A percentile compares a stretch with the other conserved stretches of the same genome.
Evolutionary conservation across 2,329 filamentous ascomycete species (phyloP).

Genomic region (Botrytis sinoallii): DNA sequence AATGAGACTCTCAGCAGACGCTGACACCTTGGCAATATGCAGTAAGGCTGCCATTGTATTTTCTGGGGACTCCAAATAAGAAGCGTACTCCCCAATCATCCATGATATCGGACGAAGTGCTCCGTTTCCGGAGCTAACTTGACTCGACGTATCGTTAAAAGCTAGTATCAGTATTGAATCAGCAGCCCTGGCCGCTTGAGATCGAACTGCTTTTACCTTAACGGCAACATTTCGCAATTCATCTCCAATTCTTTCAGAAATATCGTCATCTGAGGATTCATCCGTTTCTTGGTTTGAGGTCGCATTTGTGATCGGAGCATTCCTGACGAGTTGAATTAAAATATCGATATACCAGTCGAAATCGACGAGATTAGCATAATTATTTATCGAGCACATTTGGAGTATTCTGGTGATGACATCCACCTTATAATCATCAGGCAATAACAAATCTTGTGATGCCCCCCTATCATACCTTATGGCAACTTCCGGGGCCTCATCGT

Average conservation of each 20-base stretch:
- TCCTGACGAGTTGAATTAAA: conserved; percentile 76
- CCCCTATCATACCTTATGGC: conserved; percentile 48
- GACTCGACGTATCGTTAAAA: conserved; percentile 49
- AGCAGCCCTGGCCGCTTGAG: conserved; percentile 77
- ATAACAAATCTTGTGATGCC: conserved; percentile 53
- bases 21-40: conserved; percentile 55
- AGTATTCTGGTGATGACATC: conserved; percentile 81
- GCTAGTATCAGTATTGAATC: conserved; percentile 68
- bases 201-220: conserved; percentile 79
- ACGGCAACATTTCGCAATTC: conserved; percentile 90
- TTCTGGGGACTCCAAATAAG: conserved; percentile 66
- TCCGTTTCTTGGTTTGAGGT: conserved; percentile 24
- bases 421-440: conserved; percentile 82
- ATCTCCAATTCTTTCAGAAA: conserved; percentile 72
- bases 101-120: conserved; percentile 76
- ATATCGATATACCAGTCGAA: conserved; percentile 98
- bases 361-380: conserved; percentile 80
- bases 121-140: conserved; percentile 57
- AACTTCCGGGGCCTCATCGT: conserved; percentile 55
- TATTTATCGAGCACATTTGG: conserved; percentile 84
- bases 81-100: conserved; percentile 84
- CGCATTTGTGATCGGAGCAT: conserved; percentile 53
- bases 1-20: conserved; percentile 64
- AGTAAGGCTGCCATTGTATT: conserved; percentile 72
- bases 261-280: conserved; percentile 36